These are phyloP conservation scores for Microbotryum scabiosae DNA, from an alignment of 1,284 basidiomycete species.

Conservation along the genomic window DNA sequence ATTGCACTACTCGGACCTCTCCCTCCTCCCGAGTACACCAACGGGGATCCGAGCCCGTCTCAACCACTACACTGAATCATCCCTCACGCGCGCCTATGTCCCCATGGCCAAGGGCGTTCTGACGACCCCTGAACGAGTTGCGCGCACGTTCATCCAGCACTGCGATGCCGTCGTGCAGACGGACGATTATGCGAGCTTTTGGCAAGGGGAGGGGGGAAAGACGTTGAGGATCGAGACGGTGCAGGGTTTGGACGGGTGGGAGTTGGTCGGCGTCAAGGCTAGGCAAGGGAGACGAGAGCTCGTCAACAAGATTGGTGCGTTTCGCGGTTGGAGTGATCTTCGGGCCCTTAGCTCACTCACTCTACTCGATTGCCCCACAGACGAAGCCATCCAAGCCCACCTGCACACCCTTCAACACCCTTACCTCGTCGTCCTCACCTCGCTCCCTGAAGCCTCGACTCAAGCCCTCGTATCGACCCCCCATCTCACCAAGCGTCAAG, in stretches of 20 bases:
- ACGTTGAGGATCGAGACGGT: conserved; percentile 6
- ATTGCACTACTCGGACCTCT: conserved; percentile 25
- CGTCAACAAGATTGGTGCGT: conserved; percentile 9
- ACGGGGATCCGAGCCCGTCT: neutral
- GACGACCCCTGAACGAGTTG: conserved; percentile 2
- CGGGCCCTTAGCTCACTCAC: neutral
- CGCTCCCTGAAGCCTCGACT: conserved; percentile 4
- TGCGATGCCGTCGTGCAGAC: conserved; percentile 5
- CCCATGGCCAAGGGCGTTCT: neutral
- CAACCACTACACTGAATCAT: neutral
- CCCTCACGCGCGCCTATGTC: conserved; percentile 8
- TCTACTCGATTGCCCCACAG: conserved; percentile 1
- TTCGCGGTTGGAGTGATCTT: too few species aligned
- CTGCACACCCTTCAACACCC: neutral
- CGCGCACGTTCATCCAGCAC: conserved; percentile 4
- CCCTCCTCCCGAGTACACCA: conserved; percentile 10
- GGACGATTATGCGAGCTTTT: neutral
- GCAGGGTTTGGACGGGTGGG: conserved; percentile 10
- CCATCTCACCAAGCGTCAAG: conserved; percentile 6
- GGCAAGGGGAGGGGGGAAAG: conserved; percentile 1
- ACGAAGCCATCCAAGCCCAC: neutral
- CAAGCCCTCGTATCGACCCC: neutral
- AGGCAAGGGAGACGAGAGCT: conserved; percentile 1
- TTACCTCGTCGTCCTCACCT: conserved; percentile 19
- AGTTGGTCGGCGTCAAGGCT: neutral